Percentiles rank a stretch among this genome's conserved stretches.
Evolutionary conservation across 2,329 filamentous ascomycete species (phyloP).

Genomic region (Emmonsiellopsis sp.): DNA sequence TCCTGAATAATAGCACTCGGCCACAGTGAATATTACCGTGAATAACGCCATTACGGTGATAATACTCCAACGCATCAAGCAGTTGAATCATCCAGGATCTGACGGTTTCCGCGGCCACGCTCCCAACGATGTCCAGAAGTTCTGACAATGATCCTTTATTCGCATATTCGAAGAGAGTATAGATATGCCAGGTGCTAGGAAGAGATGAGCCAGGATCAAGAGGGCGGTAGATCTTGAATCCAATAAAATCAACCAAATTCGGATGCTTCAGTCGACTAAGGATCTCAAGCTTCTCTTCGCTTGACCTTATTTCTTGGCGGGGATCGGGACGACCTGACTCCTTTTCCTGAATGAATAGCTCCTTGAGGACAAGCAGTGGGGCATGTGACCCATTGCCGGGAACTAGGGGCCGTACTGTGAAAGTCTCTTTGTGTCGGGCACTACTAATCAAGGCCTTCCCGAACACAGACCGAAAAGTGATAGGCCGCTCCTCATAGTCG

Average conservation of each 20-base stretch:
- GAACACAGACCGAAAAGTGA: slow-evolving; percentile 62
- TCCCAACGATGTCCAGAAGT: slow-evolving; percentile 67
- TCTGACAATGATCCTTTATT: slow-evolving; percentile 77
- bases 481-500: slow-evolving; percentile 52
- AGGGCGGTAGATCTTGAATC: slow-evolving; percentile 64
- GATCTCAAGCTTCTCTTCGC: slow-evolving; percentile 67
- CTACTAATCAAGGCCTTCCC: slow-evolving; percentile 58
- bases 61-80: slow-evolving; percentile 76
- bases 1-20: slow-evolving; percentile 69
- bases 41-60: slow-evolving; percentile 73
- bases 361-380: slow-evolving; percentile 62
- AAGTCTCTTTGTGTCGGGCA: slow-evolving; percentile 53
- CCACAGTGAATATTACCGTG: slow-evolving; percentile 74
- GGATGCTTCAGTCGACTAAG: slow-evolving; percentile 66
- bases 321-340: slow-evolving; percentile 53
- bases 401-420: slow-evolving; percentile 62
- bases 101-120: slow-evolving; percentile 63
- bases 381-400: slow-evolving; percentile 46
- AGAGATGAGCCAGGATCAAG: slow-evolving; percentile 29
- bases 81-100: slow-evolving; percentile 88
- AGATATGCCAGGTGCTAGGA: slow-evolving; percentile 56
- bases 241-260: slow-evolving; percentile 69
- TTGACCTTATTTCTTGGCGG: slow-evolving; percentile 64
- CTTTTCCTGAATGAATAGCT: slow-evolving; percentile 51
- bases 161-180: slow-evolving; percentile 64